Conservation (phyloP, 2,329 filamentous ascomycete genomes). For the Neopestalotiopsis rosae region DNA sequence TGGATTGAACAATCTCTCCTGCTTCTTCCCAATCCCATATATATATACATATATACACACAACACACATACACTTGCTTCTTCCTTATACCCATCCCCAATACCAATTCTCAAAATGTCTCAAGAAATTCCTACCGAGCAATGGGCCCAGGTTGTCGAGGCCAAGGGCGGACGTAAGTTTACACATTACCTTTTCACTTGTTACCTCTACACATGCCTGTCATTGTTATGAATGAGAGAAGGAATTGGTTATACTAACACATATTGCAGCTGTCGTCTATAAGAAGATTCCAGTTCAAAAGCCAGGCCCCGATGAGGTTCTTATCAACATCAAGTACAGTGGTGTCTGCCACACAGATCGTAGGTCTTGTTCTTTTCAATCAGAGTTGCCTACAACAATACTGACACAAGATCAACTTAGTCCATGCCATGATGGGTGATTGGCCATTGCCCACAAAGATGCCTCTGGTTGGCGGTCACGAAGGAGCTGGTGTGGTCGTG, state of each 20-base stretch:
- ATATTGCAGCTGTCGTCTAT: constrained; percentile 63
- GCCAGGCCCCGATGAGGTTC: constrained; percentile 87
- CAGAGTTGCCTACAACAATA: neutral
- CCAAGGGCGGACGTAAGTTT: constrained; percentile 58
- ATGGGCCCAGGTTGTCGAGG: constrained; percentile 90
- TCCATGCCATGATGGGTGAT: constrained; percentile 81
- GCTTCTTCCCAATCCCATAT: neutral
- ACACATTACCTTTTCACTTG: neutral
- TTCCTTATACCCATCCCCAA: neutral
- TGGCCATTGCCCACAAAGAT: constrained; percentile 86
- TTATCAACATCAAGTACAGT: constrained; percentile 88
- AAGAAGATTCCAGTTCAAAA: constrained; percentile 82
- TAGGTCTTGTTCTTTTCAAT: neutral
- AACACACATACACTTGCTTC: neutral
- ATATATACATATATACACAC: neutral
- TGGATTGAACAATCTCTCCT: neutral
- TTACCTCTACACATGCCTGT: constrained; percentile 7
- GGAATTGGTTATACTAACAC: constrained; percentile 2
- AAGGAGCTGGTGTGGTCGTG: constrained; percentile 83
- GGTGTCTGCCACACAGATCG: constrained; percentile 89
- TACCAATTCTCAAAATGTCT: constrained; percentile 21
- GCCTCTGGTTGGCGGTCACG: constrained; percentile 82
- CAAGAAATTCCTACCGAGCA: constrained; percentile 76
- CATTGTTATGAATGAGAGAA: neutral
- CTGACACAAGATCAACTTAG: neutral